phyloP scores from a whole-genome alignment of 2,329 filamentous ascomycete species.

The Tympanopsis confertula region DNA sequence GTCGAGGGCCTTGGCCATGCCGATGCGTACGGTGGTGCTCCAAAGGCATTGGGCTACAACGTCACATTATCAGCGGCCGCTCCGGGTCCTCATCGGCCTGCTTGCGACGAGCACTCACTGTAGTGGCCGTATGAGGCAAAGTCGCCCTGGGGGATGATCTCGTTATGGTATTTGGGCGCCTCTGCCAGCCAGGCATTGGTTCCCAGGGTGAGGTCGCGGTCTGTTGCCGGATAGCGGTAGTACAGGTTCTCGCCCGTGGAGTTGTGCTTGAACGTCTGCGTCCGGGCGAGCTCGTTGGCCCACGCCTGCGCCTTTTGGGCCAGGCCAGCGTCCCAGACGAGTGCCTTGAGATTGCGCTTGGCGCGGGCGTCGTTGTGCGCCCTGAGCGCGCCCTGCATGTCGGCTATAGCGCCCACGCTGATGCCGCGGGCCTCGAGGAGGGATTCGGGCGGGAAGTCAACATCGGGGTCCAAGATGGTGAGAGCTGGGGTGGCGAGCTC shows the following conservation, averaged over 20 bases:
- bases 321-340: slow-evolving; percentile 7
- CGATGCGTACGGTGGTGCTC: slow-evolving; percentile 7
- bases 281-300: slow-evolving; percentile 6
- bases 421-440: too few relatives aligned
- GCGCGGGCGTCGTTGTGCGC: slow-evolving; percentile 7
- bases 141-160: slow-evolving; percentile 6
- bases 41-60: slow-evolving; percentile 8
- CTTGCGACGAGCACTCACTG: slow-evolving; percentile 2
- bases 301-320: slow-evolving; percentile 6
- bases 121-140: slow-evolving; percentile 9
- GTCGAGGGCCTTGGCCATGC: slow-evolving; percentile 7
- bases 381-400: slow-evolving; percentile 5
- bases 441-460: too few relatives aligned
- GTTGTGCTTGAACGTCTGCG: slow-evolving; percentile 1
- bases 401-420: slow-evolving; percentile 8
- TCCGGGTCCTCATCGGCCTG: too few relatives aligned
- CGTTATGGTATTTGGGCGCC: slow-evolving; percentile 6
- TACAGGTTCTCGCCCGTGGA: slow-evolving; percentile 9
- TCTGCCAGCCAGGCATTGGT: slow-evolving; percentile 7
- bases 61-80: too few relatives aligned
- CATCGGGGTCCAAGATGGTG: too few relatives aligned
- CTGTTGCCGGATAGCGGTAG: slow-evolving; percentile 3
- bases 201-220: slow-evolving; percentile 4
- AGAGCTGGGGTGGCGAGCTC: too few relatives aligned
- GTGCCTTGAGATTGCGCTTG: slow-evolving; percentile 4